Evolutionary conservation across 2,329 filamentous ascomycete genomes (phyloP).

Genomic region (Daldinia sp.): DNA sequence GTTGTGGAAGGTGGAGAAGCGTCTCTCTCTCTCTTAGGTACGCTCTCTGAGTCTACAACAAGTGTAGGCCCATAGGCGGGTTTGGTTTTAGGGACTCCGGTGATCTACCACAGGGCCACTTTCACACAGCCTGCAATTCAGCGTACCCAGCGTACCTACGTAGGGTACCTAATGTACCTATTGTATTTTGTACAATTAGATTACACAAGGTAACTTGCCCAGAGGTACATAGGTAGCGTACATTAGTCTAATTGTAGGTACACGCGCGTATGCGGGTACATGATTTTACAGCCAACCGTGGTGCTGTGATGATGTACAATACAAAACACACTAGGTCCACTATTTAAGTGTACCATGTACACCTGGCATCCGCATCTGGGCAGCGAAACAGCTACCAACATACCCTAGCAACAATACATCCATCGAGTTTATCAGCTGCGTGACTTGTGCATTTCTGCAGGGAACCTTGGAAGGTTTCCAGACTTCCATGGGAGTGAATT

Average conservation of each 20-base stretch:
- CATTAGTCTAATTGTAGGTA: not conserved
- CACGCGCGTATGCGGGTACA: constrained; percentile 6
- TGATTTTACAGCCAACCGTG: not conserved
- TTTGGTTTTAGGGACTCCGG: constrained; percentile 39
- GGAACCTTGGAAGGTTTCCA: not conserved
- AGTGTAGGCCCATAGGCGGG: constrained; percentile 22
- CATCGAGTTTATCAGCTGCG: constrained; percentile 1
- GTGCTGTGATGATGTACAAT: not conserved
- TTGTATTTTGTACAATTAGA: constrained; percentile 1
- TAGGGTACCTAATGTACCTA: not conserved
- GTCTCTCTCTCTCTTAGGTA: not conserved
- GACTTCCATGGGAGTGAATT: not conserved
- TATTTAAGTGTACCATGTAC: not conserved
- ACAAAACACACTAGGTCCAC: not conserved
- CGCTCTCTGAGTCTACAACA: constrained; percentile 5
- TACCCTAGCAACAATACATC: not conserved
- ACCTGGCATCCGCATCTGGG: not conserved
- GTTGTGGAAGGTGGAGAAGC: constrained; percentile 49
- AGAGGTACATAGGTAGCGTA: not conserved
- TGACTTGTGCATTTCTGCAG: not conserved
- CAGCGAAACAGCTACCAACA: not conserved
- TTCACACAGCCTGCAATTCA: constrained; percentile 22
- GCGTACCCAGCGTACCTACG: not conserved
- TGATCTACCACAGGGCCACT: constrained; percentile 35
- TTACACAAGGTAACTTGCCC: not conserved